A percentile compares a stretch with the other conserved stretches of the same genome.
Evolutionary conservation across 73 alveolate genomes (phyloP).

Genomic region (Symbiodinium pilosum): DNA sequence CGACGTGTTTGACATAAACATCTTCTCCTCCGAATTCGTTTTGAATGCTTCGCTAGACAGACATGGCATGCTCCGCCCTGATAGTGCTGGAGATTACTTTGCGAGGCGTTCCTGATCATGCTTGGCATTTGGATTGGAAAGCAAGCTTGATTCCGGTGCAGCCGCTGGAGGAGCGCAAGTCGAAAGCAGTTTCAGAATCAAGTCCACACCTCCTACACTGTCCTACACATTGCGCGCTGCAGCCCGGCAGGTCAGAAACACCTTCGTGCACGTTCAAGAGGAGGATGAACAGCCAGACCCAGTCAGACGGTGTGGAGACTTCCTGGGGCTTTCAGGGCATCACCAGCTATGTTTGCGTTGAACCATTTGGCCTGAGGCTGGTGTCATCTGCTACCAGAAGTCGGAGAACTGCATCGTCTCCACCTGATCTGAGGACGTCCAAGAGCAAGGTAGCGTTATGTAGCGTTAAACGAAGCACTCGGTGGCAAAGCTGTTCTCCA

Average conservation of each 20-base stretch:
- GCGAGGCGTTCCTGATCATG: not conserved
- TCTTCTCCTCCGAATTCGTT: too few relatives aligned
- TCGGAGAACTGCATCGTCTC: constrained; percentile 80
- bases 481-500: too few relatives aligned
- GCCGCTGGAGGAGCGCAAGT: constrained; percentile 21
- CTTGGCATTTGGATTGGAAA: constrained; percentile 69
- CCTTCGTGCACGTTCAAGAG: constrained; percentile 55
- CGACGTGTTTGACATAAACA: not conserved
- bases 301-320: not conserved
- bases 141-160: constrained; percentile 81
- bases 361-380: not conserved
- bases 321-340: not conserved
- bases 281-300: constrained; percentile 2
- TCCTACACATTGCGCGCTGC: not conserved
- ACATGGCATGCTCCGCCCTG: too few relatives aligned
- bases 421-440: constrained; percentile 52
- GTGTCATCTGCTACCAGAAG: constrained; percentile 46
- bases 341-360: not conserved
- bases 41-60: too few relatives aligned
- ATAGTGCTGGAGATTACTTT: too few relatives aligned
- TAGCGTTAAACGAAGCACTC: too few relatives aligned
- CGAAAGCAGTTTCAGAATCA: not conserved
- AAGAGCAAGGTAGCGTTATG: not conserved
- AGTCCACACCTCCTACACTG: not conserved
- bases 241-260: constrained; percentile 46